Base-by-base conservation (phyloP, 192 early-diverging fungal species). In the Podila epicladia region DNA sequence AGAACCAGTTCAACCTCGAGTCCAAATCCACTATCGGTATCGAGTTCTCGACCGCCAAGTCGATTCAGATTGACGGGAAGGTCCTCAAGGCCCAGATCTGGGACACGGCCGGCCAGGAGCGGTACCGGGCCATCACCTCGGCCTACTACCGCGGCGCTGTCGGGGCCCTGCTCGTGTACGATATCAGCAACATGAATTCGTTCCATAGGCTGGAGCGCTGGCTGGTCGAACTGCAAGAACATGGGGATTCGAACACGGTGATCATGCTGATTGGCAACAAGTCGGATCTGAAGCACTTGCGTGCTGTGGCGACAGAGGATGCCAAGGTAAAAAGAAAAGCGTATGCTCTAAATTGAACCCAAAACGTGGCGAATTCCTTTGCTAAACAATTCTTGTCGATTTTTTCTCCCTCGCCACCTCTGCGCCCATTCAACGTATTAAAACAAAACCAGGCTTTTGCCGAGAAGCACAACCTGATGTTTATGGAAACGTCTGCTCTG, bases 251-350 rank as follows among this genome's bases (percentile, higher is more conserved):
- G 53, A 95, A 93, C 83, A 95, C 96, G 76, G 95, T 97, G 57
- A 96, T 98, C 86, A 93, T 93, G 48, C 85, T 98, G 20, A 93
- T 96, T 32, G 97, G 97, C 41, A 98, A 97, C 87, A 97, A 98
- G 84, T 84, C 95, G 24, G 97, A 98, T 85, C 74, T 98, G 37
- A 90, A 80, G 8, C 87, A 87, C 33, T 85, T 86, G 24, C 88
- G 95, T 55, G 89, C 89, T 51, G 89, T 97, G 5, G 74, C 87
- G 11, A 86, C 89, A 5, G 94, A 94, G 55, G 95, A 95, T 37
- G 97, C 92, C 1, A 84, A 86, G 38, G 88, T 73, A 73, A 38
- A 31, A 26, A 8, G 22, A 9, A 55, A 9, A 55, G 20, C 6
- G 15, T 45, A 17, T 45, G 15, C 13, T 45, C 11, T 37, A 4